Percentiles rank a stretch among this genome's conserved stretches.
These are phyloP conservation scores for Microthyrium microscopicum DNA, from an alignment of 2,329 filamentous ascomycete species.

Conservation along the genomic window DNA sequence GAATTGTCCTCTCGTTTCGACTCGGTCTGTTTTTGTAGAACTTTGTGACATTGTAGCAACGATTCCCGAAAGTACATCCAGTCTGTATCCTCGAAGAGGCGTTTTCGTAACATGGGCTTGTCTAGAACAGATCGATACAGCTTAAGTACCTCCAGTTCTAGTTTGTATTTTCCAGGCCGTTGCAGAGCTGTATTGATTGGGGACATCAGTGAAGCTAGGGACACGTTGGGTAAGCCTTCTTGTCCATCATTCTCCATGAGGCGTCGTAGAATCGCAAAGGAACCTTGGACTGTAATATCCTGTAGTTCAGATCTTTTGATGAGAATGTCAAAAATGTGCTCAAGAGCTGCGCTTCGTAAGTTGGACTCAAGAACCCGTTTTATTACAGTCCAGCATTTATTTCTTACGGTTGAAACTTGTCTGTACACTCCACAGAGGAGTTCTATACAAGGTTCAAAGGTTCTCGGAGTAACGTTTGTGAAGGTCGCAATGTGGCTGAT, in stretches of 20 bases:
- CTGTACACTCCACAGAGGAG: conserved; percentile 58
- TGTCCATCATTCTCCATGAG: conserved; percentile 8
- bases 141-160: conserved; percentile 5
- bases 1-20: not conserved
- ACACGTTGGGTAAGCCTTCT: conserved; percentile 8
- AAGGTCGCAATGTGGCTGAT: conserved; percentile 58
- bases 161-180: not conserved
- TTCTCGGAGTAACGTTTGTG: conserved; percentile 46
- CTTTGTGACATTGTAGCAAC: no score
- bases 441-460: conserved; percentile 49
- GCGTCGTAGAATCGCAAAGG: conserved; percentile 37
- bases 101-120: no score
- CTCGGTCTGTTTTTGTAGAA: no score
- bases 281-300: conserved; percentile 34
- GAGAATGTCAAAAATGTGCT: conserved; percentile 47
- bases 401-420: conserved; percentile 42
- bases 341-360: conserved; percentile 52
- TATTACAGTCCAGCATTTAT: conserved; percentile 53
- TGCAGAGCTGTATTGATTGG: no score
- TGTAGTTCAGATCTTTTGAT: conserved; percentile 18
- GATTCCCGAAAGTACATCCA: no score
- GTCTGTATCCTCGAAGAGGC: no score
- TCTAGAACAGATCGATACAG: no score
- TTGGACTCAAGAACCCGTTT: conserved; percentile 57
- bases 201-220: conserved; percentile 8